Conservation (phyloP, 176 grass and related monocot genomes). For the Thinopyrum elongatum region DNA sequence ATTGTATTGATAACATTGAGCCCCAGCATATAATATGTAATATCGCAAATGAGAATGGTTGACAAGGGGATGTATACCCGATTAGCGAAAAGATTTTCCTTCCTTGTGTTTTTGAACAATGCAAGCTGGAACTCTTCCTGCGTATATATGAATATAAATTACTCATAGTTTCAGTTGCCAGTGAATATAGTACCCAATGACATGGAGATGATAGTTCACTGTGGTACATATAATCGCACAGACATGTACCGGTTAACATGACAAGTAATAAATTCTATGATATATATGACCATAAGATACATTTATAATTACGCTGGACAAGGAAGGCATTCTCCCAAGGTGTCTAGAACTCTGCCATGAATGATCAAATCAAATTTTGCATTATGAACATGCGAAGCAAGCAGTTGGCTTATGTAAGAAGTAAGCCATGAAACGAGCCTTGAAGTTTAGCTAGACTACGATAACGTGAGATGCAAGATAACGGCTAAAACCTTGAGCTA, state of each 20-base stretch:
- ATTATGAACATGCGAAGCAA: not conserved
- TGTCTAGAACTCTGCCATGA: not conserved
- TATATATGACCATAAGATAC: not conserved
- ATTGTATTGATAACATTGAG: not conserved
- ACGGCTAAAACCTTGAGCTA: not conserved
- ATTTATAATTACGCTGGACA: not conserved
- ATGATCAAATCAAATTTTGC: not conserved
- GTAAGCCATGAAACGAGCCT: not conserved
- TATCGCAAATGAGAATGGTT: not conserved
- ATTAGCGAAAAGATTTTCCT: slow-evolving; percentile 94
- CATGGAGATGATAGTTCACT: not conserved
- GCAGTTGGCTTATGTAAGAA: not conserved
- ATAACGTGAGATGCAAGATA: not conserved
- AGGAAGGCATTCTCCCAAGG: not conserved
- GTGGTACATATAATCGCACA: not conserved
- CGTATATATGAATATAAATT: slow-evolving; percentile 20
- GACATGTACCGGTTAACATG: not conserved
- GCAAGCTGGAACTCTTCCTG: slow-evolving; percentile 99
- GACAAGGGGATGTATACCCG: slow-evolving; percentile 51
- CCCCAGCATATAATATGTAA: not conserved
- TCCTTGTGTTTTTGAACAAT: slow-evolving; percentile 84
- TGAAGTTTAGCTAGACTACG: slow-evolving; percentile 2
- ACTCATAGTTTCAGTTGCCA: not conserved
- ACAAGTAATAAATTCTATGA: slow-evolving; percentile 2
- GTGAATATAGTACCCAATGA: not conserved